Percentiles rank a stretch among this genome's conserved stretches.
Conservation (phyloP, 2,329 filamentous ascomycete species). For the Alternaria dauci region DNA sequence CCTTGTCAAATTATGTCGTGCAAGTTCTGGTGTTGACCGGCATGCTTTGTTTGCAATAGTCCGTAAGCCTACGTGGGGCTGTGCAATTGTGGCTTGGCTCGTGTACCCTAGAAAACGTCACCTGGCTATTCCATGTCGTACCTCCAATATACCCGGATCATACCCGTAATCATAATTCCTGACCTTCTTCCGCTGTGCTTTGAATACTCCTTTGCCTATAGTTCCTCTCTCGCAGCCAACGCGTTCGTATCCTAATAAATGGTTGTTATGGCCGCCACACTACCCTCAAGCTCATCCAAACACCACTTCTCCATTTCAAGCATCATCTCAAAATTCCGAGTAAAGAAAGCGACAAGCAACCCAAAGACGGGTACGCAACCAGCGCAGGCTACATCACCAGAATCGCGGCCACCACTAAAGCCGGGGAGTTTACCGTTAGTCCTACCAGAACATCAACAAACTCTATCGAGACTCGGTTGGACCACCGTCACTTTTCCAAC, state of each 20-base stretch:
- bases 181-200: not conserved
- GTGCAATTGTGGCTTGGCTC: conserved; percentile 34
- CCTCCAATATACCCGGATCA: not conserved
- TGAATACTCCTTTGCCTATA: not conserved
- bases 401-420: conserved; percentile 34
- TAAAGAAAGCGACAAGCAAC: conserved; percentile 19
- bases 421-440: conserved; percentile 42
- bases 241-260: not conserved
- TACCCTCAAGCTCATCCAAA: conserved; percentile 22
- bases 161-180: not conserved
- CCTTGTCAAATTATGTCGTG: not conserved
- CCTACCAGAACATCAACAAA: conserved; percentile 42
- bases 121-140: not conserved
- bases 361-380: not conserved
- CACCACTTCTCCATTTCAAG: conserved; percentile 39
- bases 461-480: conserved; percentile 46
- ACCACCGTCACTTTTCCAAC: conserved; percentile 47
- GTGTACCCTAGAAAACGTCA: conserved; percentile 11
- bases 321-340: conserved; percentile 39
- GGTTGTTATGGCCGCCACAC: conserved; percentile 29
- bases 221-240: not conserved
- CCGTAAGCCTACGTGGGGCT: conserved; percentile 26
- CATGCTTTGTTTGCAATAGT: not conserved
- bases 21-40: not conserved
- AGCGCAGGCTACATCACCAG: conserved; percentile 4